phyloP scores from a whole-genome alignment of 768 basidiomycete genomes.

The Bullera alba region DNA sequence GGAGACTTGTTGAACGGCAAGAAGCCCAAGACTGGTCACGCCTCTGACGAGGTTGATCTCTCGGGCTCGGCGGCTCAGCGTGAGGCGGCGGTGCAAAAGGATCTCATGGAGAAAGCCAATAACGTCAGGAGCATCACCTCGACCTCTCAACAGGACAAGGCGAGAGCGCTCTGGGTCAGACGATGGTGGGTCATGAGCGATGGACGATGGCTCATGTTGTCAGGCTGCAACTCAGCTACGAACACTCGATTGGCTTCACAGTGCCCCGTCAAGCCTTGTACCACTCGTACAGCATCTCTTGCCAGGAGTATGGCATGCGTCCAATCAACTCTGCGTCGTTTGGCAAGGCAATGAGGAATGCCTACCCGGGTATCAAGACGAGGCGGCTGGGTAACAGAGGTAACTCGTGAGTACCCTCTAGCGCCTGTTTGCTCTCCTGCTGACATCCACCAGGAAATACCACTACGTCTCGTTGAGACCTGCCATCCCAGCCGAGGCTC shows the following conservation, averaged over 20 bases:
- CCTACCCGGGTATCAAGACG: constrained; percentile 92
- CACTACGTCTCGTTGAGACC: constrained; percentile 52
- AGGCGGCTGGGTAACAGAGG: constrained; percentile 84
- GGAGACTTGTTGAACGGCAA: no score
- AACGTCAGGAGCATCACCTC: constrained; percentile 2
- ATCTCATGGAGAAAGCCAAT: constrained; percentile 5
- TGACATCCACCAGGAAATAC: constrained; percentile 64
- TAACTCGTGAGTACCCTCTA: constrained; percentile 48
- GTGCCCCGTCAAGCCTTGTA: constrained; percentile 90
- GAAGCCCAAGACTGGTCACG: no score
- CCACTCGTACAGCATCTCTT: constrained; percentile 82
- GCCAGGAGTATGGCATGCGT: constrained; percentile 85
- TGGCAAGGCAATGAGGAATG: constrained; percentile 86
- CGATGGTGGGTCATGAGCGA: constrained; percentile 23
- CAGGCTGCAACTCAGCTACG: constrained; percentile 30
- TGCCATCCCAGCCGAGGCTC: constrained; percentile 23
- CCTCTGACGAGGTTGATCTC: no score
- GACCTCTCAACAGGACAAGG: constrained; percentile 24
- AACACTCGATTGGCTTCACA: constrained; percentile 48
- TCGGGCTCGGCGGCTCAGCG: constrained; percentile 12
- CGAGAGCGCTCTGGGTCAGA: constrained; percentile 21
- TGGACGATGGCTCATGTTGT: background rate
- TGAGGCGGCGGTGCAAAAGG: constrained; percentile 9
- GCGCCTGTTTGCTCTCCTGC: background rate
- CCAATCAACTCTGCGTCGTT: constrained; percentile 94